Evolutionary conservation across 108 stramenopile species (phyloP).

Genomic region (Skeletonema grethae): DNA sequence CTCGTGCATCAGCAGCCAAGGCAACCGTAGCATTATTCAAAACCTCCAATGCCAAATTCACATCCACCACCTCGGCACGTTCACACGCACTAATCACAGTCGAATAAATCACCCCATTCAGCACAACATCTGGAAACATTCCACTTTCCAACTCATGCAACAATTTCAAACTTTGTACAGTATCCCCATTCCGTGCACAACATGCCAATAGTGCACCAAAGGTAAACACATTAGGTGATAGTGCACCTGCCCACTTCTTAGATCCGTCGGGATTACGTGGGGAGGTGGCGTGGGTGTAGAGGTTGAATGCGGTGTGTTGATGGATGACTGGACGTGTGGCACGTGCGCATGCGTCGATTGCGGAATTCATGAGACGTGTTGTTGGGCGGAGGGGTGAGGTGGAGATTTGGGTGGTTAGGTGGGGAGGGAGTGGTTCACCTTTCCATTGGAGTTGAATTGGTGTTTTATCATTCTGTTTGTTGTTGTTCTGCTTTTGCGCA

Average conservation of each 20-base stretch:
- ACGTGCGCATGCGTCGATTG: conserved; percentile 79
- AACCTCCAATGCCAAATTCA: conserved; percentile 62
- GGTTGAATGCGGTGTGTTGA: conserved; percentile 12
- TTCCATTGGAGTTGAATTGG: background rate
- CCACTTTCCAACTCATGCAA: conserved; percentile 38
- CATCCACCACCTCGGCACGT: conserved; percentile 44
- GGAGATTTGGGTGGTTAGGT: background rate
- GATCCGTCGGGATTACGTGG: background rate
- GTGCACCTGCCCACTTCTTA: conserved; percentile 11
- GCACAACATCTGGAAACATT: conserved; percentile 46
- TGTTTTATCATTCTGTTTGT: background rate
- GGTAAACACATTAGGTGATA: conserved; percentile 76
- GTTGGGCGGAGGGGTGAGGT: conserved; percentile 41
- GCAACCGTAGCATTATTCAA: conserved; percentile 55
- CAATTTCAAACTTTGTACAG: conserved; percentile 46
- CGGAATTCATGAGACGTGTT: conserved; percentile 69
- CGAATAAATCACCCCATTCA: conserved; percentile 79
- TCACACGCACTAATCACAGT: conserved; percentile 79
- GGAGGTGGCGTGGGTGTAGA: background rate
- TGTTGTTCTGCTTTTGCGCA: background rate
- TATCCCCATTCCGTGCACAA: conserved; percentile 67
- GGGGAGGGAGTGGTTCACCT: background rate
- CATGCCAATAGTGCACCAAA: conserved; percentile 74
- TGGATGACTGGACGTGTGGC: conserved; percentile 49
- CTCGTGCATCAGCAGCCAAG: conserved; percentile 3